phyloP scores from a whole-genome alignment of 2,329 filamentous ascomycete genomes.

The Cordyceps fumosorosea region DNA sequence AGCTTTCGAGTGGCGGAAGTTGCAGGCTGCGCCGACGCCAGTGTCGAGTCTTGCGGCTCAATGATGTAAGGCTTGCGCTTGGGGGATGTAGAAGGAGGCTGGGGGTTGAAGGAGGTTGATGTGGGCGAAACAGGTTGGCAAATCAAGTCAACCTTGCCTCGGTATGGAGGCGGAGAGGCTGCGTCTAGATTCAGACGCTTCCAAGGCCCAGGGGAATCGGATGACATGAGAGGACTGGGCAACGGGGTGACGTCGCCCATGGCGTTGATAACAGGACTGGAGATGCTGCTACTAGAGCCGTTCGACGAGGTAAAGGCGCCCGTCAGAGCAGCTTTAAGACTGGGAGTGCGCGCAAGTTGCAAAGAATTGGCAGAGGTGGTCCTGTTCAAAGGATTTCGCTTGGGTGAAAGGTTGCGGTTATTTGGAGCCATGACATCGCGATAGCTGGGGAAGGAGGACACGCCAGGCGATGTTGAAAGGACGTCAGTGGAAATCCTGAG shows the following conservation, averaged over 20 bases:
- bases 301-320: slow-evolving; percentile 44
- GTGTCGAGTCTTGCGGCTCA: slow-evolving; percentile 13
- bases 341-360: slow-evolving; percentile 54
- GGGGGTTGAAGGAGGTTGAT: slow-evolving; percentile 34
- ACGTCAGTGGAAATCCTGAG: slow-evolving; percentile 10
- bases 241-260: slow-evolving; percentile 75
- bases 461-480: not conserved
- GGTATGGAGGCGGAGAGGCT: slow-evolving; percentile 32
- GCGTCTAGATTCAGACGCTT: slow-evolving; percentile 44
- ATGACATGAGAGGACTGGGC: slow-evolving; percentile 64
- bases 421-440: not conserved
- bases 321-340: slow-evolving; percentile 50
- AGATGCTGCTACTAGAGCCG: slow-evolving; percentile 59
- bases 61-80: slow-evolving; percentile 49
- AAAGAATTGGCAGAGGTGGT: slow-evolving; percentile 29
- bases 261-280: slow-evolving; percentile 66
- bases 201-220: slow-evolving; percentile 62
- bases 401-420: slow-evolving; percentile 9
- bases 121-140: slow-evolving; percentile 22
- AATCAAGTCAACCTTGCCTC: slow-evolving; percentile 20
- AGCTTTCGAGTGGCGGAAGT: not conserved
- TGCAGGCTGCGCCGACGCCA: not conserved
- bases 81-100: slow-evolving; percentile 29
- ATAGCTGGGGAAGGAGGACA: slow-evolving; percentile 3
- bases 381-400: slow-evolving; percentile 25